Percentiles rank a stretch among this genome's conserved stretches.
These are phyloP conservation scores for Galerina marginata DNA, from an alignment of 768 basidiomycete genomes.

Conservation along the genomic window DNA sequence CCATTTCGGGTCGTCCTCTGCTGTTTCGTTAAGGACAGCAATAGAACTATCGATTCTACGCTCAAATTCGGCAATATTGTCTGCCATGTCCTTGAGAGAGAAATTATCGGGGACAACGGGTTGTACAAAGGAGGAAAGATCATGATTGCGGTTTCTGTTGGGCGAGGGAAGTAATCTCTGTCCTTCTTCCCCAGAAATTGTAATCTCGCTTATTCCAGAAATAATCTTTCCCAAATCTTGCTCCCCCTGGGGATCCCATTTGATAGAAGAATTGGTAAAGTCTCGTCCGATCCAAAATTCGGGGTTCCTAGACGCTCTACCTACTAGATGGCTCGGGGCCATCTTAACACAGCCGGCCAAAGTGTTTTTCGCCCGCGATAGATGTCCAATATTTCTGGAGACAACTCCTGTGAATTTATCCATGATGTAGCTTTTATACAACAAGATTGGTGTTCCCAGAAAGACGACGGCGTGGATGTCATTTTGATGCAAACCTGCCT, in stretches of 20 bases:
- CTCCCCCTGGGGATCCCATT: no score
- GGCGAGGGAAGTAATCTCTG: no score
- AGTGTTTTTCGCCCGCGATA: constrained; percentile 3
- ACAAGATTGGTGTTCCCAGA: neutral
- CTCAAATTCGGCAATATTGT: neutral
- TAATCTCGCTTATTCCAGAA: no score
- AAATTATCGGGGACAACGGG: no score
- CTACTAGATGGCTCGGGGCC: no score
- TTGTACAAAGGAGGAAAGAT: no score
- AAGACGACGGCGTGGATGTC: constrained; percentile 1
- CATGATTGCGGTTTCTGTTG: no score
- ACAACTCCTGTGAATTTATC: constrained; percentile 1
- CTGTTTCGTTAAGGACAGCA: neutral
- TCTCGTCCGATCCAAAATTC: neutral
- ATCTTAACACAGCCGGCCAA: neutral
- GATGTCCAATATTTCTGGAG: neutral
- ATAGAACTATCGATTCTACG: neutral
- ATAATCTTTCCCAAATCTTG: no score
- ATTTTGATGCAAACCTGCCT: neutral
- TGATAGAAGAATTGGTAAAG: no score
- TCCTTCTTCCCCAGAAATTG: no score
- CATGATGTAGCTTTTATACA: constrained; percentile 5
- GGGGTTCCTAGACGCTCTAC: no score
- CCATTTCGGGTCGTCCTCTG: neutral
- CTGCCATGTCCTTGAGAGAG: neutral